Conservation (phyloP, 192 early-diverging fungal genomes). For the Haplosporangium gracile region DNA sequence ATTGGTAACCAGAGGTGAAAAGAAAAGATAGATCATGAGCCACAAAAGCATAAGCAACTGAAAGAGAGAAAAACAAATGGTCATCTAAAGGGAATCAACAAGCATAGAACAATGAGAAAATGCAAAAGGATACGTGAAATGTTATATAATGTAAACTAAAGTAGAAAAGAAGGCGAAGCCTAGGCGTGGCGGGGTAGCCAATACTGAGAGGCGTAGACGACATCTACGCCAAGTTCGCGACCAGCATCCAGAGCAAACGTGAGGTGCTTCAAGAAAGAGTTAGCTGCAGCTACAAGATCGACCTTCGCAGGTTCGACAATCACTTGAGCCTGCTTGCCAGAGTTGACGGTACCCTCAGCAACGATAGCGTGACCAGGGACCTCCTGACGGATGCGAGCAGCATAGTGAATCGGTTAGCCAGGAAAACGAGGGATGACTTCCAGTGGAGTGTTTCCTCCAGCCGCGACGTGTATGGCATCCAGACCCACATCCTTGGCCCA, state of each 20-base stretch:
- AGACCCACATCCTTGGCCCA: slow-evolving; percentile 75
- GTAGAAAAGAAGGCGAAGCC: neutral
- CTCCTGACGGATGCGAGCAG: slow-evolving; percentile 69
- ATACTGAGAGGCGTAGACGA: slow-evolving; percentile 72
- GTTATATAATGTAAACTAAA: neutral
- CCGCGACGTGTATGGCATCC: slow-evolving; percentile 86
- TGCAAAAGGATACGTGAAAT: neutral
- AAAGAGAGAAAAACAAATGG: neutral
- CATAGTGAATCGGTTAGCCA: slow-evolving; percentile 79
- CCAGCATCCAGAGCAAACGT: slow-evolving; percentile 75
- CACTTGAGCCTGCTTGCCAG: slow-evolving; percentile 74
- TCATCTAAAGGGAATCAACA: neutral
- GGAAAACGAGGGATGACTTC: slow-evolving; percentile 61
- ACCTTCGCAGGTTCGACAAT: slow-evolving; percentile 74
- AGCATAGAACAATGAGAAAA: neutral
- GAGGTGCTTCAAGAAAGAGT: slow-evolving; percentile 79
- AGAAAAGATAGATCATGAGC: too few species aligned
- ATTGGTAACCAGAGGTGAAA: too few species aligned
- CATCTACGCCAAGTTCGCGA: slow-evolving; percentile 71
- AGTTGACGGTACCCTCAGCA: slow-evolving; percentile 80
- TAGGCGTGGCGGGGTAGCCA: slow-evolving; percentile 8
- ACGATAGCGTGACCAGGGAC: slow-evolving; percentile 67
- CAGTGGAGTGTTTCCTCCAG: slow-evolving; percentile 74
- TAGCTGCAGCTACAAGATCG: slow-evolving; percentile 79
- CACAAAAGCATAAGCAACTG: too few species aligned